Conservation (phyloP, 116 monocot genomes). For the Iris pallida region DNA sequence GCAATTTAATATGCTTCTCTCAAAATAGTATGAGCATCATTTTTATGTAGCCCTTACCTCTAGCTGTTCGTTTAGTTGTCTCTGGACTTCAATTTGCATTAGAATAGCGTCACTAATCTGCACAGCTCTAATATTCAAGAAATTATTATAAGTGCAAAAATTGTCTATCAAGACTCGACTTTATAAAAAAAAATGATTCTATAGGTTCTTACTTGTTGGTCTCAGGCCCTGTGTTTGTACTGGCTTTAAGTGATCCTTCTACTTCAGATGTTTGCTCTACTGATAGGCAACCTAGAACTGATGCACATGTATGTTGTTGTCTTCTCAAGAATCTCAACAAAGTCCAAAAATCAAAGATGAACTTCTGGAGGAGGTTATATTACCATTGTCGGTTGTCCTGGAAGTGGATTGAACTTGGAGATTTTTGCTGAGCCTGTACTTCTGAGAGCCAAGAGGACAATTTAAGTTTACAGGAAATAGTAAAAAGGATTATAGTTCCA, state of each 20-base stretch:
- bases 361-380: not conserved
- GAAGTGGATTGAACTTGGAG: slow-evolving; percentile 40
- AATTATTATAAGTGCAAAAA: not conserved
- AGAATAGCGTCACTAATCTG: slow-evolving; percentile 70
- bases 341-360: no score
- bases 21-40: no score
- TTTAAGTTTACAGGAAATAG: not conserved
- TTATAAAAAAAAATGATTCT: not conserved
- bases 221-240: slow-evolving; percentile 23
- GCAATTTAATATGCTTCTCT: no score
- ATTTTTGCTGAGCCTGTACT: slow-evolving; percentile 85
- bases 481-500: no score
- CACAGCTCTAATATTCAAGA: slow-evolving; percentile 39
- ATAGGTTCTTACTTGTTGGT: slow-evolving; percentile 49
- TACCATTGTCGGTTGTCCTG: slow-evolving; percentile 48
- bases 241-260: slow-evolving; percentile 20
- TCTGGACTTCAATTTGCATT: slow-evolving; percentile 88
- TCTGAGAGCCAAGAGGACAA: slow-evolving; percentile 29
- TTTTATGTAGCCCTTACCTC: slow-evolving; percentile 37
- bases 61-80: slow-evolving; percentile 67
- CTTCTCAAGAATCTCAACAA: no score
- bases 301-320: not conserved
- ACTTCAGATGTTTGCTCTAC: slow-evolving; percentile 36
- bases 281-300: slow-evolving; percentile 19
- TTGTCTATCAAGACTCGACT: not conserved